These are phyloP conservation scores for Boletellus sp. DNA, from an alignment of 768 basidiomycete species.

Conservation along the genomic window DNA sequence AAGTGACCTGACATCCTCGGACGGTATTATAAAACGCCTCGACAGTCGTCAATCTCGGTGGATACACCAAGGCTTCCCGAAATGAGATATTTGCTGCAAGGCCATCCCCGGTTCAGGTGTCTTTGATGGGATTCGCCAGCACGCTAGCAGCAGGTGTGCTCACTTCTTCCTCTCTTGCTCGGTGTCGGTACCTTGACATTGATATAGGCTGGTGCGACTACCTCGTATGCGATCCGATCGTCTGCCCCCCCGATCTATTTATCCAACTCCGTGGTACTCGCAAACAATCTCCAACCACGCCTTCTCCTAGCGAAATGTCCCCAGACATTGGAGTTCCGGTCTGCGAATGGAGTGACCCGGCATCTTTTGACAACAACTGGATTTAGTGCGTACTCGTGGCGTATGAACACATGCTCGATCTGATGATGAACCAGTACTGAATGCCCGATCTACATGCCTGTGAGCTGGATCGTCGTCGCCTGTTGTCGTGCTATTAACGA, in stretches of 20 bases:
- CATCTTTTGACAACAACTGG: conserved; percentile 35
- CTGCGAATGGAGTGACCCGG: conserved; percentile 41
- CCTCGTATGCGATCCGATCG: conserved; percentile 41
- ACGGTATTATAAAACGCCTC: background rate
- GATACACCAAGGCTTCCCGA: conserved; percentile 50
- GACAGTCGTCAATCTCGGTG: conserved; percentile 43
- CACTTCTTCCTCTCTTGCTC: background rate
- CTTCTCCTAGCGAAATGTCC: background rate
- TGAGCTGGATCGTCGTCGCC: conserved; percentile 16
- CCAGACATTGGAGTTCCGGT: conserved; percentile 31
- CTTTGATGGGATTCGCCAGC: conserved; percentile 50
- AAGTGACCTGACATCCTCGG: conserved; percentile 12
- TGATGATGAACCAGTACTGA: conserved; percentile 33
- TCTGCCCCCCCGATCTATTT: conserved; percentile 40
- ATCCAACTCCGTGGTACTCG: conserved; percentile 30
- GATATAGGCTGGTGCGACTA: conserved; percentile 46
- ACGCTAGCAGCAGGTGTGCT: conserved; percentile 38
- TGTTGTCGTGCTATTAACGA: background rate
- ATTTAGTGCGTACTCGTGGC: conserved; percentile 37
- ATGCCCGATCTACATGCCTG: conserved; percentile 46
- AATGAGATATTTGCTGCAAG: conserved; percentile 52
- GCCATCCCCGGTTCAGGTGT: conserved; percentile 46
- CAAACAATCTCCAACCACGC: conserved; percentile 2
- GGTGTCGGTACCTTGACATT: background rate
- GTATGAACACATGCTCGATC: background rate